phyloP scores from a whole-genome alignment of 2,329 filamentous ascomycete species.

The Aschersonia sp. region DNA sequence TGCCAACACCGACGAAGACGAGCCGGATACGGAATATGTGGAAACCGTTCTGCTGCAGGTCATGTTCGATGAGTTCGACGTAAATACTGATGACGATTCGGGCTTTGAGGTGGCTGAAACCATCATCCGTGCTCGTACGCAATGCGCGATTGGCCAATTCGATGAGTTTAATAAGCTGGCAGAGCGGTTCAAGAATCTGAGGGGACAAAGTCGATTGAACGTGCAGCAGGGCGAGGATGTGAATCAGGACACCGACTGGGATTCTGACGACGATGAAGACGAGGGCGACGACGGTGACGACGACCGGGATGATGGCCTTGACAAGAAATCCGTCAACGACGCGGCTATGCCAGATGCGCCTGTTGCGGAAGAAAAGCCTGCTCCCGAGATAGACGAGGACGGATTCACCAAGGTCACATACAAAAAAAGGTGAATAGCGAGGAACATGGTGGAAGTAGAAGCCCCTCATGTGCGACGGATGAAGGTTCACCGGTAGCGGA shows the following conservation, averaged over 20 bases:
- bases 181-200: constrained; percentile 42
- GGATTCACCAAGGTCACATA: constrained; percentile 64
- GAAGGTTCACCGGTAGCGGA: background rate
- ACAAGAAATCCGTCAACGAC: constrained; percentile 31
- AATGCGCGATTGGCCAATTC: constrained; percentile 51
- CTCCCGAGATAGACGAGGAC: constrained; percentile 65
- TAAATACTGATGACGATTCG: constrained; percentile 81
- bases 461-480: background rate
- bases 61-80: constrained; percentile 92
- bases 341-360: constrained; percentile 59
- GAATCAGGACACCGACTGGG: constrained; percentile 46
- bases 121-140: constrained; percentile 52
- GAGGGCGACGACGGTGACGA: constrained; percentile 47
- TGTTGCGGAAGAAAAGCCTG: constrained; percentile 43
- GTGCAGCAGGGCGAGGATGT: constrained; percentile 38
- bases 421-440: constrained; percentile 41
- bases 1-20: constrained; percentile 17
- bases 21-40: constrained; percentile 61
- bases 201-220: constrained; percentile 39
- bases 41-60: constrained; percentile 78
- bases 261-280: constrained; percentile 46
- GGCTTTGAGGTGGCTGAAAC: constrained; percentile 57
- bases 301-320: constrained; percentile 44
- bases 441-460: background rate
- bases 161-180: constrained; percentile 49